Conservation (phyloP, 1,284 basidiomycete genomes). For the Mrakiaceae sp. region DNA sequence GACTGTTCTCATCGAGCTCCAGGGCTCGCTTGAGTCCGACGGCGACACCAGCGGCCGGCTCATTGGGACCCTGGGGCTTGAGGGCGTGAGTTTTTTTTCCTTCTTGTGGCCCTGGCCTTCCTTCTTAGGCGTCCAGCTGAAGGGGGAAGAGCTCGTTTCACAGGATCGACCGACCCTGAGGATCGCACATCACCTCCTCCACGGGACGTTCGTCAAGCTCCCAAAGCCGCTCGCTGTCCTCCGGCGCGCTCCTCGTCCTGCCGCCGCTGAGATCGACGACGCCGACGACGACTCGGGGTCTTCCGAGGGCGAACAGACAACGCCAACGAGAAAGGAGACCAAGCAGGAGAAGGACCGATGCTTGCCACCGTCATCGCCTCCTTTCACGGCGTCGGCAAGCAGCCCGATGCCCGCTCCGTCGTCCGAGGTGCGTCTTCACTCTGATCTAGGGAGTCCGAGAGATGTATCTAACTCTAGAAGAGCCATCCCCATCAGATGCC, state of each 20-base stretch:
- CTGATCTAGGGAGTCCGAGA: neutral
- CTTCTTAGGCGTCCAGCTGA: neutral
- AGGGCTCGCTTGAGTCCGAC: conserved; percentile 57
- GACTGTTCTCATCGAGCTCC: conserved; percentile 62
- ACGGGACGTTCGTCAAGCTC: conserved; percentile 60
- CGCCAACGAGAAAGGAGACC: too few species aligned
- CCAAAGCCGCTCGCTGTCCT: conserved; percentile 61
- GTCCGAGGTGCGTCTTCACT: neutral
- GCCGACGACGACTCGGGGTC: neutral
- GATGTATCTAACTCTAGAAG: neutral
- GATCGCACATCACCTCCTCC: conserved; percentile 70
- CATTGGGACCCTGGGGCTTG: conserved; percentile 51
- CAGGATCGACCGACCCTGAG: conserved; percentile 58
- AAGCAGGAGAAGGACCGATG: neutral
- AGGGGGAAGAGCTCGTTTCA: neutral
- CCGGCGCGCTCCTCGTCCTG: conserved; percentile 4
- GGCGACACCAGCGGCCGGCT: conserved; percentile 47
- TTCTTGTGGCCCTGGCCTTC: neutral
- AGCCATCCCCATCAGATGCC: neutral
- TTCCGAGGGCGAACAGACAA: too few species aligned
- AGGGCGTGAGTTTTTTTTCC: conserved; percentile 31
- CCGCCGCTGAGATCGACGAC: conserved; percentile 4
- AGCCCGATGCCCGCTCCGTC: conserved; percentile 1
- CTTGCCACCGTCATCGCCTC: neutral
- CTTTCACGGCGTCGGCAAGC: conserved; percentile 13